Percentiles rank a stretch among this genome's conserved stretches.
These are phyloP conservation scores for Colletotrichum sp. DNA, from an alignment of 2,329 filamentous ascomycete species.

Conservation along the genomic window DNA sequence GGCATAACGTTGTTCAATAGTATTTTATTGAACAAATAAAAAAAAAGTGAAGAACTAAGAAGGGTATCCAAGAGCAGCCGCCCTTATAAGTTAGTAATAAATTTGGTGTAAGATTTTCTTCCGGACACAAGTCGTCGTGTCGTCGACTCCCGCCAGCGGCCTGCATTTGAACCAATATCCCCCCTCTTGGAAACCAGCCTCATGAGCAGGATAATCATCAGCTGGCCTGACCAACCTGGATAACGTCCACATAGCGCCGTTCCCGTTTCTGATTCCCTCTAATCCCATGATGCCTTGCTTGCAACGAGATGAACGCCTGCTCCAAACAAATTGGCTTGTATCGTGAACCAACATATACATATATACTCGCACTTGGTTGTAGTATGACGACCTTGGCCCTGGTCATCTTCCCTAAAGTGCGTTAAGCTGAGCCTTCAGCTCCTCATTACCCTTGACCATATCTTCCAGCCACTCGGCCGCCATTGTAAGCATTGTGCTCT, in stretches of 20 bases:
- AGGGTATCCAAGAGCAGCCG: constrained; percentile 19
- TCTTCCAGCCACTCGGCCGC: constrained; percentile 81
- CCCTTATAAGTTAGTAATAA: not conserved
- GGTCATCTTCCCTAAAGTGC: constrained; percentile 32
- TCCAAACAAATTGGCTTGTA: not conserved
- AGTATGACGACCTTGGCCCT: not conserved
- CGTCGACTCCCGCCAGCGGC: not conserved
- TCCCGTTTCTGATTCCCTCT: not conserved
- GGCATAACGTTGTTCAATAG: not conserved
- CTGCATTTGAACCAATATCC: not conserved
- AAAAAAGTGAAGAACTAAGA: not conserved
- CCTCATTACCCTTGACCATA: constrained; percentile 71
- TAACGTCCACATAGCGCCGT: not conserved
- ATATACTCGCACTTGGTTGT: not conserved
- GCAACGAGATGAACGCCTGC: not conserved
- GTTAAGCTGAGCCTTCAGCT: constrained; percentile 59
- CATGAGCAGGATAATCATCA: constrained; percentile 3
- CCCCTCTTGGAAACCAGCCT: not conserved
- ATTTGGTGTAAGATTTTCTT: constrained; percentile 10
- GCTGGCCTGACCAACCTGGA: not conserved
- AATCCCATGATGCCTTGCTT: not conserved
- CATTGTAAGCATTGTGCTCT: constrained; percentile 79
- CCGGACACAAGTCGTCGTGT: constrained; percentile 3
- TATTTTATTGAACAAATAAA: not conserved
- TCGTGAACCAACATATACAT: not conserved